Evolutionary conservation across 2,329 filamentous ascomycete genomes (phyloP), one percentile per base, ranked within the genome.

Genomic region (Claviceps pazoutovae): DNA sequence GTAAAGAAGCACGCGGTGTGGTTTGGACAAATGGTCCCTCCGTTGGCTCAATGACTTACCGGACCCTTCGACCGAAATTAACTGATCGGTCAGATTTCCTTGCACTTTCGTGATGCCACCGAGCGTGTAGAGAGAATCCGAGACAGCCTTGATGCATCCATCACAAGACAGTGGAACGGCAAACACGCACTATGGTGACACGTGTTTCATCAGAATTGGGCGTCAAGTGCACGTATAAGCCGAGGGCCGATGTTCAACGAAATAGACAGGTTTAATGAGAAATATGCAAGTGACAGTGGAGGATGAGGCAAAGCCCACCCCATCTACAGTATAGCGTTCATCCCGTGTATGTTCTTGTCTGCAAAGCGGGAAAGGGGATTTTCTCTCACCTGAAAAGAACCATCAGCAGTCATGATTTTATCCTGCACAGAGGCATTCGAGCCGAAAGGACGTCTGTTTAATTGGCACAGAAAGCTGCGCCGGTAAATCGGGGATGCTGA

Each of bases 161-260:
- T 95, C 84, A 72, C 93, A 97, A 70, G 83, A 88, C 74, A 97
- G 83, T 51, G 89, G 90, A 60, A 97, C 93, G 57, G 91, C 89
- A 68, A 97, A 97, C 57, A 91, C 84, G 55, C 91, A 95, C 85
- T 97, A 57, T 59, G 58, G 16, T 63, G 62, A 55, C 56, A 54
- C 57, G 51, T 50, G 61, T 67, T 64, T 66, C 65, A 67, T 68
- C 61, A 69, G 66, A 37, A 19, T 38, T 42, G 13, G 41, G 21
- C 9, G 42, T 49, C 46, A 45, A 23, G 34, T 5, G 37, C 42
- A 21, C 46, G 26, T 23, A 34, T 14, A 6, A 44, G 34, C 3
- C 36, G 50, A 50, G 54, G 9, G 30, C 30, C 9, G 1, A 34
- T 34, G 3, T 34, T 34, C 30, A 34, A 34, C 9, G 9, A 34